A percentile compares a stretch with the other conserved stretches of the same genome.
Conservation (phyloP, 345 rosid species). For the Litchi chinensis region DNA sequence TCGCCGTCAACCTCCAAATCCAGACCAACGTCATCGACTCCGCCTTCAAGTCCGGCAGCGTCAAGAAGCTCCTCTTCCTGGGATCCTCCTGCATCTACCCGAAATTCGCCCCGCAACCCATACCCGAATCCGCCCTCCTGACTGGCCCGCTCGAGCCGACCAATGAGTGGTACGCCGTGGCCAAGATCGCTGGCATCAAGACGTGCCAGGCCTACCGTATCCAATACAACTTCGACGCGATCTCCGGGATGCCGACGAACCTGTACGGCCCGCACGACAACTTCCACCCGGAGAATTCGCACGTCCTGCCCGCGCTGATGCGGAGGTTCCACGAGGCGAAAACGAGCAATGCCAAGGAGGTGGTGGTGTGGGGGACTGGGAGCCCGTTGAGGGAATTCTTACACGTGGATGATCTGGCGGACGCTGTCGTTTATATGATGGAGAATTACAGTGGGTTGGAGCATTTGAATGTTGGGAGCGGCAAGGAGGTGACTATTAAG, state of each 20-base stretch:
- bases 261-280: constrained; percentile 89
- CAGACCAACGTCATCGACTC: constrained; percentile 93
- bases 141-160: constrained; percentile 90
- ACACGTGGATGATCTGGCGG: constrained; percentile 96
- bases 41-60: constrained; percentile 65
- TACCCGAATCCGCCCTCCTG: constrained; percentile 75
- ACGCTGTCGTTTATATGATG: constrained; percentile 82
- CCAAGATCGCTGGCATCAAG: constrained; percentile 91
- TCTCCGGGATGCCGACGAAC: constrained; percentile 95
- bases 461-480: constrained; percentile 92
- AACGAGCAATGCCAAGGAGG: constrained; percentile 63
- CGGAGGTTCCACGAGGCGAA: constrained; percentile 91
- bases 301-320: constrained; percentile 90
- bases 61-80: constrained; percentile 75
- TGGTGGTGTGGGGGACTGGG: constrained; percentile 97
- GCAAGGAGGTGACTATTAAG: constrained; percentile 87
- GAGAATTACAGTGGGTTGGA: constrained; percentile 72
- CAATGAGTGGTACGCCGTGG: constrained; percentile 93
- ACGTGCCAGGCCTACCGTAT: constrained; percentile 92
- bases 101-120: constrained; percentile 90
- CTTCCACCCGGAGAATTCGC: constrained; percentile 91
- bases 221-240: constrained; percentile 78
- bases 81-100: constrained; percentile 98
- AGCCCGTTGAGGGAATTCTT: constrained; percentile 93
- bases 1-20: constrained; percentile 85